phyloP scores from a whole-genome alignment of 495 filamentous ascomycete species.

The Rhizodiscina lignyota region DNA sequence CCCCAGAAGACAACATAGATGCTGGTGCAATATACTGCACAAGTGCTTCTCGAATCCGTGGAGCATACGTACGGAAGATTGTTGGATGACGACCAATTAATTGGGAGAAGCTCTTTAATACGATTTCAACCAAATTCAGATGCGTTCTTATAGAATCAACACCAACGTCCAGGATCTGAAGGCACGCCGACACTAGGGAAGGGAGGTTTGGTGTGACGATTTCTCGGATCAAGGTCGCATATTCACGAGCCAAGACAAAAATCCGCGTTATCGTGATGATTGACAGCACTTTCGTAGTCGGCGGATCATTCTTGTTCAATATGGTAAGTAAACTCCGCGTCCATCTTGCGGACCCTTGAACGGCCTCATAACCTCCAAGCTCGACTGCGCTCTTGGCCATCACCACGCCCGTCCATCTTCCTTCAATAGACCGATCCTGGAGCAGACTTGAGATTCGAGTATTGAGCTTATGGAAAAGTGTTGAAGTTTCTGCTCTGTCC shows the following conservation, averaged over 20 bases:
- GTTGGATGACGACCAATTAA: neutral
- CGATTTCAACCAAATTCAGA: neutral
- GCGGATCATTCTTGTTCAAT: conserved; percentile 52
- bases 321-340: conserved; percentile 53
- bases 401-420: conserved; percentile 59
- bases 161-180: conserved; percentile 15
- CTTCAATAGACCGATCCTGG: conserved; percentile 51
- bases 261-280: conserved; percentile 65
- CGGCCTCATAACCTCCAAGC: conserved; percentile 59
- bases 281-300: conserved; percentile 53
- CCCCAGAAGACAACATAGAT: conserved; percentile 5
- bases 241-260: conserved; percentile 62
- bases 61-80: too few relatives aligned
- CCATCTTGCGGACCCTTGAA: conserved; percentile 55
- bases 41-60: neutral
- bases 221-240: conserved; percentile 69
- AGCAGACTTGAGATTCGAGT: conserved; percentile 61
- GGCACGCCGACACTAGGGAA: conserved; percentile 50
- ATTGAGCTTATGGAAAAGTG: conserved; percentile 61
- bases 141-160: neutral
- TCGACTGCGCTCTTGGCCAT: conserved; percentile 70
- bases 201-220: conserved; percentile 73
- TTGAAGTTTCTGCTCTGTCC: conserved; percentile 38
- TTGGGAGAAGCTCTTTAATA: neutral
- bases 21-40: conserved; percentile 1